A percentile compares a stretch with the other conserved stretches of the same genome.
phyloP scores from a whole-genome alignment of 2,329 filamentous ascomycete species.

The Neonectria hederae region DNA sequence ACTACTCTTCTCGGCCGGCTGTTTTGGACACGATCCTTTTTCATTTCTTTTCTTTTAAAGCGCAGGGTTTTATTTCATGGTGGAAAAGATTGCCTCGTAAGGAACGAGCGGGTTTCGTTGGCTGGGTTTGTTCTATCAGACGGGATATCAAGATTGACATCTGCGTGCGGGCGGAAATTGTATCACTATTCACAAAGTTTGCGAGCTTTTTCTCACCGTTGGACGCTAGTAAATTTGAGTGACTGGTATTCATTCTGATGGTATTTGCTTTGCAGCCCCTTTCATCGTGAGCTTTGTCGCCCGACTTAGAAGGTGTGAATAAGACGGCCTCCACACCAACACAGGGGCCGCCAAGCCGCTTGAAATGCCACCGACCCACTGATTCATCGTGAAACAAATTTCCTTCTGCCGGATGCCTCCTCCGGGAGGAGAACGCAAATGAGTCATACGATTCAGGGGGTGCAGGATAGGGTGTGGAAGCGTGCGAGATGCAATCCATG shows the following conservation, averaged over 20 bases:
- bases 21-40: constrained; percentile 20
- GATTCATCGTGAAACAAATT: constrained; percentile 34
- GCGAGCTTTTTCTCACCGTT: constrained; percentile 22
- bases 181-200: constrained; percentile 45
- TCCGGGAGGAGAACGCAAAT: constrained; percentile 21
- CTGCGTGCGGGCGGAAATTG: constrained; percentile 32
- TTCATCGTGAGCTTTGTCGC: constrained; percentile 12
- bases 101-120: constrained; percentile 14
- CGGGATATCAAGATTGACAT: constrained; percentile 40
- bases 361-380: constrained; percentile 8
- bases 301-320: constrained; percentile 9
- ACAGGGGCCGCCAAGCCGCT: constrained; percentile 25
- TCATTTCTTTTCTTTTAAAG: constrained; percentile 28
- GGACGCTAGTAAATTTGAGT: constrained; percentile 22
- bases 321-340: constrained; percentile 18
- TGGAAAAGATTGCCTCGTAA: constrained; percentile 19
- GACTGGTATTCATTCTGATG: constrained; percentile 23
- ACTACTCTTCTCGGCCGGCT: constrained; percentile 43
- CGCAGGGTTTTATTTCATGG: constrained; percentile 21
- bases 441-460: constrained; percentile 34
- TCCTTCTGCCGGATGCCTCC: constrained; percentile 30
- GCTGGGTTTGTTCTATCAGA: constrained; percentile 14
- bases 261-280: neutral
- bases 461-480: constrained; percentile 15
- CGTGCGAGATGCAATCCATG: constrained; percentile 26